phyloP scores from a whole-genome alignment of 192 early-diverging fungal species.

The Dissophora globulifera region DNA sequence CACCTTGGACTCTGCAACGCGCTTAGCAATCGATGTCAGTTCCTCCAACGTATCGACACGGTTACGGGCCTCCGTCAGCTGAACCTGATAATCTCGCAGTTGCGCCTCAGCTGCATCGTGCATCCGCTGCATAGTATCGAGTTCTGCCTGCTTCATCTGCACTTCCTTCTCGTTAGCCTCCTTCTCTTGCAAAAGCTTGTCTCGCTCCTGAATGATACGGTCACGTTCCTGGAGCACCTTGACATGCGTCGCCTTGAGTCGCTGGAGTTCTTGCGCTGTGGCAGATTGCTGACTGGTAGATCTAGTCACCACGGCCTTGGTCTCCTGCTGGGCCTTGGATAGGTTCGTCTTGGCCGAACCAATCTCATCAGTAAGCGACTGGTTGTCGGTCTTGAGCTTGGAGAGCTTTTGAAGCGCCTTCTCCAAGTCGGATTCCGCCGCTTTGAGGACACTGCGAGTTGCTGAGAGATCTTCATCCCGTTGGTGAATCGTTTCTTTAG shows the following conservation, averaged over 20 bases:
- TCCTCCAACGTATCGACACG: constrained; percentile 36
- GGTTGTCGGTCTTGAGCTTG: constrained; percentile 21
- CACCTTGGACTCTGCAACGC: constrained; percentile 35
- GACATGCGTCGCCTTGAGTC: constrained; percentile 18
- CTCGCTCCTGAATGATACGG: constrained; percentile 9
- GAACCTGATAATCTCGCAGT: constrained; percentile 26
- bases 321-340: constrained; percentile 25
- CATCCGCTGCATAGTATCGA: constrained; percentile 24
- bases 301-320: constrained; percentile 1
- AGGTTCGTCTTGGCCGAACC: not conserved
- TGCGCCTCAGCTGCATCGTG: constrained; percentile 23
- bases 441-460: not conserved
- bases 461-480: constrained; percentile 31
- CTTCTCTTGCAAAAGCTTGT: constrained; percentile 7
- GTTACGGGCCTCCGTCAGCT: constrained; percentile 27
- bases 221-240: constrained; percentile 34
- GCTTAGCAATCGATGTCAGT: constrained; percentile 49
- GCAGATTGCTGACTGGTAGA: constrained; percentile 3
- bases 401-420: constrained; percentile 5
- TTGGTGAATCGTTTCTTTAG: constrained; percentile 40
- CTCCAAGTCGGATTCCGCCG: constrained; percentile 1
- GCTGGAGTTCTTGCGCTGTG: constrained; percentile 11
- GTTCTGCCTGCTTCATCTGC: constrained; percentile 25
- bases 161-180: constrained; percentile 18
- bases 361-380: not conserved